Base-by-base conservation (phyloP, 176 grass and related monocot genomes). In the Pontederia paniculata region DNA sequence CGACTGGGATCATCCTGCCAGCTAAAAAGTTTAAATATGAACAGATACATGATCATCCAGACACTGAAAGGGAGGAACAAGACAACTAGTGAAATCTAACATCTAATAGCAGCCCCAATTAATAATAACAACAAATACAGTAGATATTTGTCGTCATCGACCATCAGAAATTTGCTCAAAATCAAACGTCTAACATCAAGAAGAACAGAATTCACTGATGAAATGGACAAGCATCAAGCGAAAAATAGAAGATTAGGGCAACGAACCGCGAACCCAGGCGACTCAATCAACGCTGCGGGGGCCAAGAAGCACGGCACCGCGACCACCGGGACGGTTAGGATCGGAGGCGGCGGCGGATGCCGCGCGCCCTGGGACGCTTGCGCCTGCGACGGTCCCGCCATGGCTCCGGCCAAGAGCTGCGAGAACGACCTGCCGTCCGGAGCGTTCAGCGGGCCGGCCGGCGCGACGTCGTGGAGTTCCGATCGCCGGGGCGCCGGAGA, bases 191-290 rank as follows among this genome's bases (percentile, higher is more conserved):
- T 48, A 69, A 73, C 50, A 62, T 19, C 31, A 23, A 37, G 17
- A 22, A 11, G 11, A 31, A 60, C 15, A 44, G 9, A 23, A 49
- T 15, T n/a, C 23, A 44, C 47, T 23, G 17, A 60, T 10, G 13
- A 18, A 45, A 55, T 8, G 41, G 54, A 4, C 8, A 52, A 53
- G 14, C 22, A 60, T 9, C 49, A 15, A 53, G 5, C 4, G 0
- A 52, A 45, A 53, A 48, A 70, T 37, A 5, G 7, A 10, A 63
- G 54, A 45, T 72, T 41, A 48, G 6, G 21, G 61, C 28, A 63
- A 88, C 94, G 57, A 60, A 98, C 94, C 75, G 70, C 18, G 42
- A 98, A 93, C 2, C 77, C 75, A 6, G 77, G 76, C 37, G 83
- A 52, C 43, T 83, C 80, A 22, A 83, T 67, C 68, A 83, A 42